Base-by-base conservation (phyloP, 768 basidiomycete species). In the Polyporus arcularius region DNA sequence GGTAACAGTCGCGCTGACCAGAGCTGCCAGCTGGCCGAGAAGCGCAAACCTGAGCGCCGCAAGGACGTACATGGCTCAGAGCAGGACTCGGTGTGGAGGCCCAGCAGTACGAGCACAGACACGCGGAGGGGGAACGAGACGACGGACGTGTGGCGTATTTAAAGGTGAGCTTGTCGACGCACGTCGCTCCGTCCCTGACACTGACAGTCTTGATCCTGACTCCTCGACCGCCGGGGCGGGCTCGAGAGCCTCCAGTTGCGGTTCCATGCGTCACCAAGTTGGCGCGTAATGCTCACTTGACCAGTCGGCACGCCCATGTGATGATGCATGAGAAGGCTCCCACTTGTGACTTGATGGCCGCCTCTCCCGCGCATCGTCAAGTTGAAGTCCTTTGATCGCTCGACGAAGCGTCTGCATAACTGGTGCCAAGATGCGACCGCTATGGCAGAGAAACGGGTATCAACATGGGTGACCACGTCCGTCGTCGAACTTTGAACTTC, bases 1-100 rank as follows among this genome's bases (percentile, higher is more conserved):
- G 10, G 70, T 70, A 30, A 57, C 58, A 3, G 62, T 68, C 11
- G 72, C 73, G 2, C 30, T 55, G 18, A 53, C 62, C 18, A 67
- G 30, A 21, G 15, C 46, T 10, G 52, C 56, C 28, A 60, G 45
- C 40, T 57, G 55, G n/a, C 26, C 56, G 4, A 67, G 53, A 9
- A 55, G 31, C n/a, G 59, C 55, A 49, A 60, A 18, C 28, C 9
- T 32, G 21, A 64, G 50, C 35, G 45, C 55, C 31, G 55, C 39
- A 26, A 49, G 60, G 35, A 53, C 32, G 32, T 46, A 41, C 60
- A 61, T 61, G 55, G 60, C 51, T 26, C 30, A 4, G 21, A 26
- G 21, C 21, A 26, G 21, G 21, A 26, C 21, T 26, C 35, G 26
- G 45, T 16, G 45, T 46, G 45, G 16, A 18, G 45, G 45, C n/a